phyloP scores from a whole-genome alignment of 176 grass and related monocot genomes.

The Canna indica region DNA sequence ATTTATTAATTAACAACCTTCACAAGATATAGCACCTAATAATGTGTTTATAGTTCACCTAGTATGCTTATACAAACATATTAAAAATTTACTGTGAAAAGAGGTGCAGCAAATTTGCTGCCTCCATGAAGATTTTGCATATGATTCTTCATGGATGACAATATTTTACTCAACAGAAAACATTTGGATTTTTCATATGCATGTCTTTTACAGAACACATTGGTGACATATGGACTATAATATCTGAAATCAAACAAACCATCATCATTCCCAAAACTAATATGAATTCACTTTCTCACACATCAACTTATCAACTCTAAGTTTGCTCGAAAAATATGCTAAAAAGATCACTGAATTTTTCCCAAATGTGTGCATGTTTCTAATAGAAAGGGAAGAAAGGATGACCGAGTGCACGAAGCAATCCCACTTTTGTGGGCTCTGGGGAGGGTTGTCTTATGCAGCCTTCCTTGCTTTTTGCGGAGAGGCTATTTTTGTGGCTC shows the following conservation, averaged over 20 bases:
- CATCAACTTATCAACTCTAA: not conserved
- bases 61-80: not conserved
- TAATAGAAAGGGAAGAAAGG: too few relatives aligned
- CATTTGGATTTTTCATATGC: not conserved
- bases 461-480: too few relatives aligned
- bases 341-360: not conserved
- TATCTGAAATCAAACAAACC: not conserved
- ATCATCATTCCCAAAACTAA: not conserved
- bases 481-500: too few relatives aligned
- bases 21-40: not conserved
- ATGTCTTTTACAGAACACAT: too few relatives aligned
- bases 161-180: not conserved
- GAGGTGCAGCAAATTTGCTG: not conserved
- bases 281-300: not conserved
- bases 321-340: too few relatives aligned
- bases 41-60: not conserved
- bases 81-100: too few relatives aligned
- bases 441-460: too few relatives aligned
- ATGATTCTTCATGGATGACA: not conserved
- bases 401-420: too few relatives aligned
- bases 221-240: too few relatives aligned
- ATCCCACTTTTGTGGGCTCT: too few relatives aligned
- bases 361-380: not conserved
- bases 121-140: not conserved
- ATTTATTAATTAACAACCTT: not conserved